Evolutionary conservation across 805 yeast genomes (phyloP), one percentile per base, ranked within the genome.

Genomic region (Candida berthetii): DNA sequence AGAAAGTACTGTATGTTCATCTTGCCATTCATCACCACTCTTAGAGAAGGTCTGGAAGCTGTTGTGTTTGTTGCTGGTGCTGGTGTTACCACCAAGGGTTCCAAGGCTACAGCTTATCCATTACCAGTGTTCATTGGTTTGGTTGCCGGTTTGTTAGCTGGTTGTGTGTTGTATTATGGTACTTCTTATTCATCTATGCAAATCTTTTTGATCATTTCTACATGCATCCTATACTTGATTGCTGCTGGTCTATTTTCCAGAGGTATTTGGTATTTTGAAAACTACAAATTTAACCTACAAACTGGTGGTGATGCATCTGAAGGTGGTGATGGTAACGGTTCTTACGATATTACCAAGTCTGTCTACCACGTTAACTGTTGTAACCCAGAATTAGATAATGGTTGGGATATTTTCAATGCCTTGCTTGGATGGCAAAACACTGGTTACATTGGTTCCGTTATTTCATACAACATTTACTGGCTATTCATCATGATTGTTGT

Each of bases 341-440:
- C 97, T 20, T 91, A 91, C 66, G 82, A 91, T 64, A 78, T 91
- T 55, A 55, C 71, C 39, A 75, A 74, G 56, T 66, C 85, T 13
- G 96, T 91, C 22, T 91, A 96, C 90, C 99, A 91, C 68, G 95
- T 91, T 47, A 89, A 91, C 74, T 91, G 97, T 69, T 91, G 98
- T 71, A 89, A 89, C 66, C 97, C 97, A 36, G 90, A 84, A 64
- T 71, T 74, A 44, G 91, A 84, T 65, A 80, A 82, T 53, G 98
- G 97, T 69, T 91, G 98, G 98, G 96, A 89, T 76, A 81, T 91
- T 47, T 91, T 91, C 75, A 91, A 91, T 59, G 87, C 97, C 22
- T 64, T 91, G 43, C 71, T 91, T 48, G 99, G 98, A 48, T 91
- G 99, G 99, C 96, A 89, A 69, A 91, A 91, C 67, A 78, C 96